phyloP scores from a whole-genome alignment of 768 basidiomycete genomes.

The Grammothele lineata region DNA sequence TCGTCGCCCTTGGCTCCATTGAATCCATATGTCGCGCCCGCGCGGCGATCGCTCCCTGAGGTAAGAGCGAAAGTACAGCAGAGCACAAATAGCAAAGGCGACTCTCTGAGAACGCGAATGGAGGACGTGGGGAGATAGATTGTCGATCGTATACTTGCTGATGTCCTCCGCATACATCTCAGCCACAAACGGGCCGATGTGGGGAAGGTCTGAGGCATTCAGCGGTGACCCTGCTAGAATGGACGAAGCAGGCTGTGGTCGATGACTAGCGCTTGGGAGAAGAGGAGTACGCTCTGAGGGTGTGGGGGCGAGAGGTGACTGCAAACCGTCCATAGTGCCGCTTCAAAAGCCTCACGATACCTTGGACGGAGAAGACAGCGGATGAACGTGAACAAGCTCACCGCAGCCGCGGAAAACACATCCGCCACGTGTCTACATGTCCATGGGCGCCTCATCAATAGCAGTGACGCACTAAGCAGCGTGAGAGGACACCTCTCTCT shows the following conservation, averaged over 20 bases:
- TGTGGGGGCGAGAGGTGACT: background rate
- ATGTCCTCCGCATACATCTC: slow-evolving; percentile 10
- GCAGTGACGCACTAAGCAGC: too few species aligned
- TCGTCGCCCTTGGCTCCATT: slow-evolving; percentile 33
- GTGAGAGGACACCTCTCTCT: slow-evolving; percentile 7
- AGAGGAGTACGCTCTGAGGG: slow-evolving; percentile 20
- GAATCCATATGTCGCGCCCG: slow-evolving; percentile 37
- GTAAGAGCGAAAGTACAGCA: slow-evolving; percentile 19
- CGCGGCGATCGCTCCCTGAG: background rate
- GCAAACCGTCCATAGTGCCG: background rate
- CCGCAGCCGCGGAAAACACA: too few species aligned
- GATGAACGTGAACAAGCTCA: too few species aligned
- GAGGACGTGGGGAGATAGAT: slow-evolving; percentile 12
- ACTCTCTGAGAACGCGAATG: slow-evolving; percentile 6
- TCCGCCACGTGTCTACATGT: too few species aligned
- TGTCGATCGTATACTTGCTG: slow-evolving; percentile 2
- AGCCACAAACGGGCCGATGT: slow-evolving; percentile 15
- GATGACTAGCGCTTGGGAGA: too few species aligned
- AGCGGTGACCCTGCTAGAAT: too few species aligned
- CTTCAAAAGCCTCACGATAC: too few species aligned
- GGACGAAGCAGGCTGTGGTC: too few species aligned
- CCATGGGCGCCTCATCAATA: too few species aligned
- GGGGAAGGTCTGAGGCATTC: slow-evolving; percentile 2
- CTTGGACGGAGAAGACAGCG: background rate
- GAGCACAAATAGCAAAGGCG: slow-evolving; percentile 21